Evolutionary conservation across 2,329 filamentous ascomycete genomes (phyloP).

Genomic region (Calonectria naviculata): DNA sequence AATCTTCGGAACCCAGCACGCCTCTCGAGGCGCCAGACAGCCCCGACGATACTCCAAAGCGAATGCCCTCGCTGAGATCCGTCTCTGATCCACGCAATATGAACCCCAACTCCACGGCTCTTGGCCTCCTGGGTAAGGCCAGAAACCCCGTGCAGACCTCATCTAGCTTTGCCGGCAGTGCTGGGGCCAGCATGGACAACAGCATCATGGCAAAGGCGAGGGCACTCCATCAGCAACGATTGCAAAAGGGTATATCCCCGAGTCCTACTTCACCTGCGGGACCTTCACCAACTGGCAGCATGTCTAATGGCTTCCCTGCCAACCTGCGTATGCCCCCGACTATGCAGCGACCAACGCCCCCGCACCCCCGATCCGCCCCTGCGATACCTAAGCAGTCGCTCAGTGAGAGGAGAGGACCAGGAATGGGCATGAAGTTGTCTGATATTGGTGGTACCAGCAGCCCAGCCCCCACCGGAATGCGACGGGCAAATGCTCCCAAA

Average conservation of each 20-base stretch:
- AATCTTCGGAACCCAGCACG: slow-evolving; percentile 60
- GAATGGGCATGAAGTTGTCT: slow-evolving; percentile 33
- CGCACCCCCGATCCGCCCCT: slow-evolving; percentile 66
- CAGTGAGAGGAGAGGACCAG: slow-evolving; percentile 69
- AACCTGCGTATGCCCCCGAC: slow-evolving; percentile 55
- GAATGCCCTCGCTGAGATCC: slow-evolving; percentile 69
- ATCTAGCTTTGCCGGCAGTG: slow-evolving; percentile 46
- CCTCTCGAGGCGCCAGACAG: slow-evolving; percentile 55
- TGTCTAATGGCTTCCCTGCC: slow-evolving; percentile 56
- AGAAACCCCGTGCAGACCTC: slow-evolving; percentile 61
- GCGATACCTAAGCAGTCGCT: slow-evolving; percentile 67
- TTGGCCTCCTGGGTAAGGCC: slow-evolving; percentile 79
- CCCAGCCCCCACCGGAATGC: slow-evolving; percentile 38
- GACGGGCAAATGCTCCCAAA: slow-evolving; percentile 52
- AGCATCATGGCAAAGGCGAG: slow-evolving; percentile 60
- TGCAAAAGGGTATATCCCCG: slow-evolving; percentile 55
- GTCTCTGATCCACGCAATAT: slow-evolving; percentile 72
- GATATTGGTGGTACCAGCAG: slow-evolving; percentile 27
- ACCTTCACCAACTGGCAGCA: slow-evolving; percentile 46
- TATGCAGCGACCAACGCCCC: slow-evolving; percentile 59
- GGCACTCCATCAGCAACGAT: slow-evolving; percentile 58
- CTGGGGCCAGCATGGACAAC: slow-evolving; percentile 48
- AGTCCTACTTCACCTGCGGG: slow-evolving; percentile 45
- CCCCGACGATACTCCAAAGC: slow-evolving; percentile 53
- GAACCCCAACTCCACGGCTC: slow-evolving; percentile 85